phyloP scores from a whole-genome alignment of 257 asterid genomes.

The Solanum neorickii region DNA sequence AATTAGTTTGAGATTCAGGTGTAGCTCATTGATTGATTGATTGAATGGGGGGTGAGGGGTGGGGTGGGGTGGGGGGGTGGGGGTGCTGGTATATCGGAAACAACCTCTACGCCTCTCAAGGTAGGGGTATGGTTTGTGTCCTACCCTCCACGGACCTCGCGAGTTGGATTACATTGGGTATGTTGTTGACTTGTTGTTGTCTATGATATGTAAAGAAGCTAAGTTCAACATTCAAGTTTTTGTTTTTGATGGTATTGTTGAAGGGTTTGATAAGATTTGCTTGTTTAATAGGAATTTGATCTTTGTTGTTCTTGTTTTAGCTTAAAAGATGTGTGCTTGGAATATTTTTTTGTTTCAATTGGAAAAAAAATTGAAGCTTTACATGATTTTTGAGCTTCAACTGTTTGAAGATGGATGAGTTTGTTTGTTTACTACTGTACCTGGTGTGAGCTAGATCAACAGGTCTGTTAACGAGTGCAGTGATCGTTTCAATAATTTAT shows the following conservation, averaged over 20 bases:
- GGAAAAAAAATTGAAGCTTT: background rate
- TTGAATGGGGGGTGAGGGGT: background rate
- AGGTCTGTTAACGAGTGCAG: background rate
- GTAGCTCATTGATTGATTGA: background rate
- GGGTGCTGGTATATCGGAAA: background rate
- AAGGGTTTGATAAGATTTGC: background rate
- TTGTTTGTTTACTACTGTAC: background rate
- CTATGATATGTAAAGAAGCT: background rate
- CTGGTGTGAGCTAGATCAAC: background rate
- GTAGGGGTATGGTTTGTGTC: background rate
- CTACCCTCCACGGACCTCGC: background rate
- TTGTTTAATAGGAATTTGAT: background rate
- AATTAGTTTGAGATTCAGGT: background rate
- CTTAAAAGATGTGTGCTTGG: background rate
- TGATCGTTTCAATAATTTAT: no score
- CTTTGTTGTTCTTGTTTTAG: background rate
- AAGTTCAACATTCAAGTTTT: background rate
- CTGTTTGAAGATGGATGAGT: background rate
- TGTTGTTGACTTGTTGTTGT: background rate
- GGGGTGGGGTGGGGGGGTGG: background rate
- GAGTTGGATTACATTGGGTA: background rate
- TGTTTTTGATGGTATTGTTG: background rate
- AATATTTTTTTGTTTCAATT: background rate
- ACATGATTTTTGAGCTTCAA: background rate
- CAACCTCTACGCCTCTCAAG: background rate